Evolutionary conservation across 1,284 basidiomycete genomes (phyloP).

Genomic region (Anthracocystis walkeri): DNA sequence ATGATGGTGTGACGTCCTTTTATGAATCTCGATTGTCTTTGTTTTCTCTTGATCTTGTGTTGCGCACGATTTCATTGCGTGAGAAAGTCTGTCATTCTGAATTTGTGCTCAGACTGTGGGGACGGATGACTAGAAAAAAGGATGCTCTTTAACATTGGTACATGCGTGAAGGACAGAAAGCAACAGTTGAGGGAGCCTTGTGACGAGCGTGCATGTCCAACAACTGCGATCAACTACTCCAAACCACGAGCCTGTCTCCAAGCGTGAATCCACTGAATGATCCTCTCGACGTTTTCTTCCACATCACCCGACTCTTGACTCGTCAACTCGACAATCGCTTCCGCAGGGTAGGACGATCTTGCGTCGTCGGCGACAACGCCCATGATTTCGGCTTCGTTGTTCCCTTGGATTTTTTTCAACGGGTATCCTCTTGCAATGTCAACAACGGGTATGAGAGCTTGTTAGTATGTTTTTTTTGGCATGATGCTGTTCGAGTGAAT

Average conservation of each 20-base stretch:
- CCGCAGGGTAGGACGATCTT: slow-evolving; percentile 81
- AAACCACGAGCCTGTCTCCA: slow-evolving; percentile 77
- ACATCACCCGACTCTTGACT: slow-evolving; percentile 85
- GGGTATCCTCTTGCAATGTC: slow-evolving; percentile 79
- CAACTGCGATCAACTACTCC: slow-evolving; percentile 15
- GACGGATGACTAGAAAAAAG: too few relatives aligned
- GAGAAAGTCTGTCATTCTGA: too few relatives aligned
- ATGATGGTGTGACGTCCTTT: background rate
- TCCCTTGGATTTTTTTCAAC: slow-evolving; percentile 95
- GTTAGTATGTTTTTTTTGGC: background rate
- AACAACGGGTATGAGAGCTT: too few relatives aligned
- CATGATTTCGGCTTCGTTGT: slow-evolving; percentile 99
- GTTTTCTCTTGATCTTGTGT: background rate
- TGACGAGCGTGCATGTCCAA: too few relatives aligned
- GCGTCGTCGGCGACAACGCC: slow-evolving; percentile 90
- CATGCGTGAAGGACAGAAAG: too few relatives aligned
- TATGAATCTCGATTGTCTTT: background rate
- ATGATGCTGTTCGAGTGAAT: too few relatives aligned
- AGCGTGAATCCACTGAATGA: slow-evolving; percentile 84
- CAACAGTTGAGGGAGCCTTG: too few relatives aligned
- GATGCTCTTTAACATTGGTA: too few relatives aligned
- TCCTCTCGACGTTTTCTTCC: slow-evolving; percentile 84
- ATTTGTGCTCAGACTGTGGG: too few relatives aligned
- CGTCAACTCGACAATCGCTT: slow-evolving; percentile 86
- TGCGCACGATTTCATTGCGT: background rate